Evolutionary conservation across 768 basidiomycete genomes (phyloP).

Genomic region (Kwoniella dejecticola): DNA sequence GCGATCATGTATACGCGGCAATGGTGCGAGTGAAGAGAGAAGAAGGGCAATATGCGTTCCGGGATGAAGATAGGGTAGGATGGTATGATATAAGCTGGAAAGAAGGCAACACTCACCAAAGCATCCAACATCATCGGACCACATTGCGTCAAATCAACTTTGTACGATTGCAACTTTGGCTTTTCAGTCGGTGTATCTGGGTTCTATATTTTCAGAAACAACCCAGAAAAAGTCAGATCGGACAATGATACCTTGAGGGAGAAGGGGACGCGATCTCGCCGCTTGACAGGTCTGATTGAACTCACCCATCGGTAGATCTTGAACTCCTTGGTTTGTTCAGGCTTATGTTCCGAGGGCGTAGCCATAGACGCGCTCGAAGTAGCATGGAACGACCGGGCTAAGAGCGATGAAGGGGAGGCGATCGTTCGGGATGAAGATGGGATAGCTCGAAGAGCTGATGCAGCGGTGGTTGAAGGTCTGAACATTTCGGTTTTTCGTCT

Average conservation of each 20-base stretch:
- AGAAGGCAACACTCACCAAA: slow-evolving; percentile 36
- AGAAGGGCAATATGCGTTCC: too few relatives aligned
- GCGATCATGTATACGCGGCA: too few relatives aligned
- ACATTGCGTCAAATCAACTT: slow-evolving; percentile 86
- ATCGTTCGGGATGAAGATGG: slow-evolving; percentile 21
- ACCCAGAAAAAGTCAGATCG: too few relatives aligned
- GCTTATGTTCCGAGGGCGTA: slow-evolving; percentile 31
- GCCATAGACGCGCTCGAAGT: slow-evolving; percentile 34
- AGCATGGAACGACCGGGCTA: slow-evolving; percentile 21
- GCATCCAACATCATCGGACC: slow-evolving; percentile 79
- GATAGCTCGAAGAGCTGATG: slow-evolving; percentile 20
- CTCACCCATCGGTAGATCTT: slow-evolving; percentile 98
- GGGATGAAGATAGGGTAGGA: too few relatives aligned
- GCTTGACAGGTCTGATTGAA: not conserved
- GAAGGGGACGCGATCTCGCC: slow-evolving; percentile 9
- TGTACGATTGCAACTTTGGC: slow-evolving; percentile 86
- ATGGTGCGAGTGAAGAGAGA: too few relatives aligned
- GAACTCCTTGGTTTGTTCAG: slow-evolving; percentile 75
- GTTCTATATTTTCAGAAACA: slow-evolving; percentile 61
- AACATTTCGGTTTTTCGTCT: slow-evolving; percentile 19
- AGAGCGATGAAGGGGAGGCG: not conserved
- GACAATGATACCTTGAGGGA: too few relatives aligned
- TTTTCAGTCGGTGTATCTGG: slow-evolving; percentile 92
- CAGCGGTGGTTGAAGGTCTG: slow-evolving; percentile 16
- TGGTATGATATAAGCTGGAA: too few relatives aligned